Conservation (phyloP, 805 yeast species). For the Saturnispora saitoi region DNA sequence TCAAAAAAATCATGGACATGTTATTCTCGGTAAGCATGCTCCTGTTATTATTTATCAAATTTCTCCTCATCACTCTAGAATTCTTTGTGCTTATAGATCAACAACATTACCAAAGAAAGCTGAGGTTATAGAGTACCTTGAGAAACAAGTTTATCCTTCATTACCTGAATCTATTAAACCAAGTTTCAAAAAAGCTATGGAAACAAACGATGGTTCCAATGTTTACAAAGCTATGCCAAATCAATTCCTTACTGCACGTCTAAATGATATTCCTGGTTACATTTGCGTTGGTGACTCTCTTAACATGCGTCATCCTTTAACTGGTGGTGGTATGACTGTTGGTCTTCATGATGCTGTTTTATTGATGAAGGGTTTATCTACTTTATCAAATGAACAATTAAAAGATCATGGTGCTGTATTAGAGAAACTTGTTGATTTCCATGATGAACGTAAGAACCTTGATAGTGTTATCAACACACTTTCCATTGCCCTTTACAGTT, state of each 20-base stretch:
- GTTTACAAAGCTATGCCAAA: slow-evolving; percentile 86
- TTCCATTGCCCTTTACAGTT: slow-evolving; percentile 79
- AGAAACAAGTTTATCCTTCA: slow-evolving; percentile 49
- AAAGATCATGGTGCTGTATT: slow-evolving; percentile 48
- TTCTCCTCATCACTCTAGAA: slow-evolving; percentile 73
- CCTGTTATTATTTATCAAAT: slow-evolving; percentile 88
- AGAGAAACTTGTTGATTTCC: slow-evolving; percentile 57
- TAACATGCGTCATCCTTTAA: slow-evolving; percentile 96
- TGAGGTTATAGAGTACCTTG: slow-evolving; percentile 50
- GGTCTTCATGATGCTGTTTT: slow-evolving; percentile 80
- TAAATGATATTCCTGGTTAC: slow-evolving; percentile 64
- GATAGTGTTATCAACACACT: slow-evolving; percentile 84
- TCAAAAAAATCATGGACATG: slow-evolving; percentile 75
- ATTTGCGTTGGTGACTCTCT: slow-evolving; percentile 86
- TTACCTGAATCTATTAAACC: slow-evolving; percentile 61
- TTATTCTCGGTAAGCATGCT: slow-evolving; percentile 74
- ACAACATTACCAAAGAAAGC: slow-evolving; percentile 59
- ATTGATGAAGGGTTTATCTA: slow-evolving; percentile 53
- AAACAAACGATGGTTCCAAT: slow-evolving; percentile 28
- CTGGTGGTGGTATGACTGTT: slow-evolving; percentile 99
- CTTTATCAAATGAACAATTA: slow-evolving; percentile 45
- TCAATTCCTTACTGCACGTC: slow-evolving; percentile 75
- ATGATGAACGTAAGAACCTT: slow-evolving; percentile 64
- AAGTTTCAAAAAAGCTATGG: slow-evolving; percentile 58
- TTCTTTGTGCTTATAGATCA: slow-evolving; percentile 79